Percentiles rank a stretch among this genome's conserved stretches.
Conservation (phyloP, 805 yeast species). For the Metschnikowia arizonensis region DNA sequence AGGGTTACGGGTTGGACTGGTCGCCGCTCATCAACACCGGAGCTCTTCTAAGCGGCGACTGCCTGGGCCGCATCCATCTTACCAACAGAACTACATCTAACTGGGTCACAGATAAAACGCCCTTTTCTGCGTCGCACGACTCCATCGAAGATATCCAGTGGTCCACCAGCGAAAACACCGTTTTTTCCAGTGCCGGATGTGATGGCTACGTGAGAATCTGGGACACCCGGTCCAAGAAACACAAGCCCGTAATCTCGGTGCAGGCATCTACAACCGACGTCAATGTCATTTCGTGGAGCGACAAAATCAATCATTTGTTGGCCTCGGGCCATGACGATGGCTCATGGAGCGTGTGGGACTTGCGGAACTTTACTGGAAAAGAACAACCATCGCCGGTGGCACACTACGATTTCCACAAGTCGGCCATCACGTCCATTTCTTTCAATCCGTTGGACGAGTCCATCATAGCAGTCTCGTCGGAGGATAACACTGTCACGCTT, state of each 20-base stretch:
- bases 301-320: constrained; percentile 75
- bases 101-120: constrained; percentile 84
- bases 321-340: constrained; percentile 99
- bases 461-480: constrained; percentile 91
- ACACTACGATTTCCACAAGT: constrained; percentile 89
- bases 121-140: constrained; percentile 64
- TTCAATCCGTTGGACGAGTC: constrained; percentile 96
- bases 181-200: constrained; percentile 90
- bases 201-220: constrained; percentile 92
- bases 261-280: constrained; percentile 79
- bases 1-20: constrained; percentile 98
- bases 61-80: constrained; percentile 74
- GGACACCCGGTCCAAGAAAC: constrained; percentile 94
- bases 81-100: constrained; percentile 71
- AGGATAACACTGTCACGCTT: constrained; percentile 92
- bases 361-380: constrained; percentile 67
- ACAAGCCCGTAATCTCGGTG: constrained; percentile 83
- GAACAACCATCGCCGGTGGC: constrained; percentile 76
- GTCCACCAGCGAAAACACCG: constrained; percentile 89
- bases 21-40: constrained; percentile 81
- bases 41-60: constrained; percentile 81
- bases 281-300: constrained; percentile 95
- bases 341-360: constrained; percentile 96
- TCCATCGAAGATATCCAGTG: constrained; percentile 97
- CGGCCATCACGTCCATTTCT: constrained; percentile 87